Evolutionary conservation across 768 basidiomycete genomes (phyloP).

Genomic region (Mycena floridula): DNA sequence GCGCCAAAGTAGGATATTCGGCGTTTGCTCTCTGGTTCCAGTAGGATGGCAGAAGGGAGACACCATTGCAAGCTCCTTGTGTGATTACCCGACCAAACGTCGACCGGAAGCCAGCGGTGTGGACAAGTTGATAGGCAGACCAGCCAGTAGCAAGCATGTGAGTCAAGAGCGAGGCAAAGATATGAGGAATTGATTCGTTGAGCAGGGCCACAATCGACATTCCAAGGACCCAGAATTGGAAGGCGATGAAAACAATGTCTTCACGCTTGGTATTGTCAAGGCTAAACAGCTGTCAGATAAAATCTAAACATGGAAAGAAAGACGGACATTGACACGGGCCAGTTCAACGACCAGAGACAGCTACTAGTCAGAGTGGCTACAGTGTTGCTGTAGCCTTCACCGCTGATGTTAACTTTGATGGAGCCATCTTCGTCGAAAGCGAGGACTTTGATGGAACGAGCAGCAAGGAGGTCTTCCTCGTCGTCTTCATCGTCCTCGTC

Average conservation of each 20-base stretch:
- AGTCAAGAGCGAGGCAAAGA: conserved; percentile 66
- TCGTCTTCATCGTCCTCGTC: neutral
- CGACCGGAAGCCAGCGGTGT: conserved; percentile 51
- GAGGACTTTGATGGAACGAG: conserved; percentile 4
- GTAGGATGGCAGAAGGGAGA: conserved; percentile 54
- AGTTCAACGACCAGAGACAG: conserved; percentile 61
- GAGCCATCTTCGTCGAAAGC: conserved; percentile 12
- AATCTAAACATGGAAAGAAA: neutral
- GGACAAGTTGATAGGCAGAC: conserved; percentile 60
- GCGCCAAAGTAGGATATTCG: conserved; percentile 58
- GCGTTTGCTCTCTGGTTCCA: conserved; percentile 54
- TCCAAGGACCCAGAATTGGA: conserved; percentile 63
- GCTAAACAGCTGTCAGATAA: conserved; percentile 25
- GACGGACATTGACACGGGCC: conserved; percentile 63
- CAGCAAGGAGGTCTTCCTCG: neutral
- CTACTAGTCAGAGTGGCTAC: conserved; percentile 31
- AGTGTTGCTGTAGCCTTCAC: conserved; percentile 25
- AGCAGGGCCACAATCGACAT: conserved; percentile 22
- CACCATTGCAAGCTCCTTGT: conserved; percentile 54
- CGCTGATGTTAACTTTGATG: conserved; percentile 24
- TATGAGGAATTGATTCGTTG: conserved; percentile 81
- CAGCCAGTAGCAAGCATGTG: conserved; percentile 70
- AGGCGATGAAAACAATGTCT: conserved; percentile 70
- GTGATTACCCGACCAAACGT: conserved; percentile 54
- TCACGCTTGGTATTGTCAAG: conserved; percentile 70